Evolutionary conservation across 1,139 yeast genomes (phyloP).

Genomic region (Nakaseomyces glabratus): DNA sequence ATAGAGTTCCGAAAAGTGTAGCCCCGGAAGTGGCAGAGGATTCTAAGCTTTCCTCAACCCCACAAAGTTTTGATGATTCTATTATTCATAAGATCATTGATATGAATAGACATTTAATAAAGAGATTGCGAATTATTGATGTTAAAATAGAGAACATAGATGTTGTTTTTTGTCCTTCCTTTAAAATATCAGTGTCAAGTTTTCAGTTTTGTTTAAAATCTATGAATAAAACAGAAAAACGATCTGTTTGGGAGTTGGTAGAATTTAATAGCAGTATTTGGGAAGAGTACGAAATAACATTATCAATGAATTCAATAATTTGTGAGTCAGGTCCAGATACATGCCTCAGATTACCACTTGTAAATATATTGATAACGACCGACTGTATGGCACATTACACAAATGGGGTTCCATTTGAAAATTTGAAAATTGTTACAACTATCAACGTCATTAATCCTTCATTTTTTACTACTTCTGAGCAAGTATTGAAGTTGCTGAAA

Average conservation of each 20-base stretch:
- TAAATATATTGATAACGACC: constrained; percentile 23
- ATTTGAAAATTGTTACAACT: constrained; percentile 18
- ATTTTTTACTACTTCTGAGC: constrained; percentile 17
- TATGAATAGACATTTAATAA: constrained; percentile 11
- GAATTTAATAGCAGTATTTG: constrained; percentile 14
- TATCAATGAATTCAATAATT: constrained; percentile 23
- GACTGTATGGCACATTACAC: constrained; percentile 20
- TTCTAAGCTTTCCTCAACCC: too few relatives aligned
- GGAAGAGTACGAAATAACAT: constrained; percentile 23
- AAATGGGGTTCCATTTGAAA: constrained; percentile 14
- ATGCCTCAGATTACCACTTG: constrained; percentile 23
- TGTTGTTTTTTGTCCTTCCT: constrained; percentile 13
- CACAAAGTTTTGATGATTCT: too few relatives aligned
- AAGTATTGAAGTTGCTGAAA: neutral
- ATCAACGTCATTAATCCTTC: constrained; percentile 27
- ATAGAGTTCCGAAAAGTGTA: constrained; percentile 7
- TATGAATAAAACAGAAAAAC: constrained; percentile 16
- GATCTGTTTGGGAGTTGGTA: constrained; percentile 17
- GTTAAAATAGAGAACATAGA: constrained; percentile 25
- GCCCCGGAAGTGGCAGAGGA: too few relatives aligned
- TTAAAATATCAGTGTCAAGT: constrained; percentile 21
- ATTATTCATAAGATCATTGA: constrained; percentile 3
- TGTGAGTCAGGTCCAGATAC: constrained; percentile 16
- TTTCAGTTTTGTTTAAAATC: constrained; percentile 22
- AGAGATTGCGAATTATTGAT: constrained; percentile 20